phyloP scores from a whole-genome alignment of 2,329 filamentous ascomycete species.

The Penicillium decumbens region DNA sequence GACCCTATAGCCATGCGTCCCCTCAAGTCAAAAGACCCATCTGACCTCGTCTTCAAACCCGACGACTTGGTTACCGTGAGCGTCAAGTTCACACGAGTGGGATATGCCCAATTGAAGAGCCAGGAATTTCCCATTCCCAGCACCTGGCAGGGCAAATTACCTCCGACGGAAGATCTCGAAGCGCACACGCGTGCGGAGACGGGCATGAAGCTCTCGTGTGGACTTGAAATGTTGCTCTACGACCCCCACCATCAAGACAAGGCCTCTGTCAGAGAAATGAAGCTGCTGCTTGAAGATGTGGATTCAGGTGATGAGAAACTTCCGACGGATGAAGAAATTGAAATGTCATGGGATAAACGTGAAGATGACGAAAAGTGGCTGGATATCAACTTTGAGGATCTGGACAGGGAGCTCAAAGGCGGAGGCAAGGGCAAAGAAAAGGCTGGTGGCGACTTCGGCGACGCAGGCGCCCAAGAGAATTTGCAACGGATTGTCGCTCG shows the following conservation, averaged over 20 bases:
- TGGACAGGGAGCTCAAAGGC: slow-evolving; percentile 71
- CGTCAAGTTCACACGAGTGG: slow-evolving; percentile 76
- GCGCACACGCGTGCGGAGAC: slow-evolving; percentile 52
- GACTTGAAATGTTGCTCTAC: slow-evolving; percentile 79
- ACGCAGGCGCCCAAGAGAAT: slow-evolving; percentile 49
- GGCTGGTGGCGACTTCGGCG: slow-evolving; percentile 40
- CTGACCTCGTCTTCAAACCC: slow-evolving; percentile 63
- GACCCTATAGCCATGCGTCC: slow-evolving; percentile 72
- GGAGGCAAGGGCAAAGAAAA: slow-evolving; percentile 42
- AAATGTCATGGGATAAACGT: slow-evolving; percentile 58
- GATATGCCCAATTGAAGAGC: slow-evolving; percentile 84
- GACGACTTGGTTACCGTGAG: slow-evolving; percentile 74
- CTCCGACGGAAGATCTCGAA: slow-evolving; percentile 44
- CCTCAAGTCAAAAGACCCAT: slow-evolving; percentile 55
- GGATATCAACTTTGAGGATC: slow-evolving; percentile 83
- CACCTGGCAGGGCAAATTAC: slow-evolving; percentile 49
- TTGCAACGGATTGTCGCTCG: slow-evolving; percentile 85
- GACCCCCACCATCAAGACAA: slow-evolving; percentile 65
- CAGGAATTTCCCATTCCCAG: slow-evolving; percentile 70
- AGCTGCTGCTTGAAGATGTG: slow-evolving; percentile 70
- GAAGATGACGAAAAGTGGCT: slow-evolving; percentile 88
- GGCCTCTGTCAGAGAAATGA: slow-evolving; percentile 67
- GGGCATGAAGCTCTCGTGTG: slow-evolving; percentile 85
- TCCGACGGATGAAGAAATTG: slow-evolving; percentile 70
- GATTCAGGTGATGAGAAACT: slow-evolving; percentile 65